Evolutionary conservation across 176 grass and related monocot genomes (phyloP), one percentile per base, ranked within the genome.

Genomic region (Stipa capillata): DNA sequence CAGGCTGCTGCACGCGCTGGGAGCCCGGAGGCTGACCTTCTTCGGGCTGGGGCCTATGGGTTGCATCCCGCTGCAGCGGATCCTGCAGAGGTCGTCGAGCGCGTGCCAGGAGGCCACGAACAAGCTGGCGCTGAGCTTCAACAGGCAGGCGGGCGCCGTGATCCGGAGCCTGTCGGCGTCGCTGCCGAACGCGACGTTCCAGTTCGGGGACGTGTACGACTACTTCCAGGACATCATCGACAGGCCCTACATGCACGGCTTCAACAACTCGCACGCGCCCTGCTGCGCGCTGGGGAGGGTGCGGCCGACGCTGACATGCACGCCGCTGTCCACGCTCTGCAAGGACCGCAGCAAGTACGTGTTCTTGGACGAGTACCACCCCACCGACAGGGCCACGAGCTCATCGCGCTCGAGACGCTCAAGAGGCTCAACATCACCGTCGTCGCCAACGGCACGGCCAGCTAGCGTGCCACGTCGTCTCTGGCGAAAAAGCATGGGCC

Each of bases 281-380:
- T 98, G 95, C 73, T 98, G 95, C 92, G 12, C 95, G 10, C 47
- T 98, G 58, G 95, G 95, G 0, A 25, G 69, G 80, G 73, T 98
- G 16, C 37, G 95, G 4, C 95, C 95, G 0, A 94, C 95, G 23
- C 74, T 98, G 9, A 97, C 94, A 2, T 97, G 94, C 83, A 97
- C 91, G 34, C 94, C 94, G 21, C 40, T 97, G 8, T 97, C 91
- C 60, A 89, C 91, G 4, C 79, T 97, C 39, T 98, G 95, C 87
- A 78, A 78, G 78, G 92, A 98, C 72, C 76, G 95, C 17, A 94
- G 92, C 89, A 32, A 94, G 77, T 91, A 90, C 72, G 92, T 98
- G 50, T 94, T 94, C 79, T 98, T 92, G 95, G 95, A 98, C 42
- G 95, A 98, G 85, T 98, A 98, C 83, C 95, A 98, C 86, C 95